A percentile compares a stretch with the other conserved stretches of the same genome.
phyloP scores from a whole-genome alignment of 148 eudicot genomes.

The Camellia sinensis region DNA sequence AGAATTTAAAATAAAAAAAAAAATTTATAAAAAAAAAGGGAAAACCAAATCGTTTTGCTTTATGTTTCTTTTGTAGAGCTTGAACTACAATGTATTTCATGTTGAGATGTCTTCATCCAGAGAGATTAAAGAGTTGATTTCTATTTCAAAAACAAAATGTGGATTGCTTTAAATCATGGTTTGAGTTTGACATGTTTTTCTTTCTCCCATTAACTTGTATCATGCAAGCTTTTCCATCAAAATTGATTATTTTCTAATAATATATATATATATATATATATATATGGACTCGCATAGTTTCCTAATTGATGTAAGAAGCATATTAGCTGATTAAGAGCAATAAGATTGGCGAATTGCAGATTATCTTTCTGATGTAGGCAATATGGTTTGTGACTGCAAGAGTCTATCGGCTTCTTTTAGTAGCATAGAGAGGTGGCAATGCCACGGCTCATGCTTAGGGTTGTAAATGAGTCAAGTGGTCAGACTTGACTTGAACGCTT shows the following conservation, averaged over 20 bases:
- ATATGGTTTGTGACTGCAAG: no score
- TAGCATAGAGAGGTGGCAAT: no score
- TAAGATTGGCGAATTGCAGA: no score
- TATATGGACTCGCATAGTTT: no score
- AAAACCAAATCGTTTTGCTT: constrained; percentile 9
- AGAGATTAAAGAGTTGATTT: neutral
- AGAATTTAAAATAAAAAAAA: neutral
- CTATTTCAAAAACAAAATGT: neutral
- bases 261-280: no score
- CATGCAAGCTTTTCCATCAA: neutral
- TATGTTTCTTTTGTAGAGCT: constrained; percentile 2
- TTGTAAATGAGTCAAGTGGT: no score
- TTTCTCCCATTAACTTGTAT: neutral
- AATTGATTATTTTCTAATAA: neutral
- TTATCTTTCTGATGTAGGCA: no score
- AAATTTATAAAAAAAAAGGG: neutral
- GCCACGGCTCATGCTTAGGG: no score
- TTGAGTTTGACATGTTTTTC: neutral
- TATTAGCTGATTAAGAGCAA: no score
- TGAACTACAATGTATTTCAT: constrained; percentile 6
- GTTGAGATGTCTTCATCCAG: constrained; percentile 5
- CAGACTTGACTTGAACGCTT: no score
- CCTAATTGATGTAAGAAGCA: no score
- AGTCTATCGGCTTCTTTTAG: no score
- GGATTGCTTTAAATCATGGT: neutral